Conservation (phyloP, 805 yeast species). For the Nakazawaea ernobii region DNA sequence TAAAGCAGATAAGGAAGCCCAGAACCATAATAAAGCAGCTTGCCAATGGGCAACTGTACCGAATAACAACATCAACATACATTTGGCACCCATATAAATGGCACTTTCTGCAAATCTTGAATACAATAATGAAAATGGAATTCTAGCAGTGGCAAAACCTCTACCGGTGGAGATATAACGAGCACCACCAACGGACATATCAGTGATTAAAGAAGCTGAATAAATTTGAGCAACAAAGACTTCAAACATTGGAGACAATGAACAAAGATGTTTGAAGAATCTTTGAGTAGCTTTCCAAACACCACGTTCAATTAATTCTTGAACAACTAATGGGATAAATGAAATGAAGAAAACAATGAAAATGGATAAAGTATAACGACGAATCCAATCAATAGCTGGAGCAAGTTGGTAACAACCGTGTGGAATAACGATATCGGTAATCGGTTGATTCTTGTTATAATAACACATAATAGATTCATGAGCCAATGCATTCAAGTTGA, state of each 20-base stretch:
- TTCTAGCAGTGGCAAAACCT: conserved; percentile 80
- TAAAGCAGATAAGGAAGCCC: conserved; percentile 87
- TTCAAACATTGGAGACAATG: conserved; percentile 77
- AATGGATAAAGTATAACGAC: conserved; percentile 75
- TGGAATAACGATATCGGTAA: conserved; percentile 62
- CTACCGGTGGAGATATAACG: conserved; percentile 83
- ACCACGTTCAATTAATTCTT: conserved; percentile 80
- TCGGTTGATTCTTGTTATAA: conserved; percentile 59
- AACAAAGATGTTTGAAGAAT: conserved; percentile 60
- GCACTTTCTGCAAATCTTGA: conserved; percentile 79
- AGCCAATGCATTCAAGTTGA: conserved; percentile 67
- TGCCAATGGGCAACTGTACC: conserved; percentile 84
- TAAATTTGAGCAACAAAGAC: conserved; percentile 79
- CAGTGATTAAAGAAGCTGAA: conserved; percentile 64
- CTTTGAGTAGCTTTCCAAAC: conserved; percentile 69
- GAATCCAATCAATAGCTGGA: conserved; percentile 76
- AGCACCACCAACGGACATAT: conserved; percentile 80
- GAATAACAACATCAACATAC: conserved; percentile 63
- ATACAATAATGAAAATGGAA: conserved; percentile 67
- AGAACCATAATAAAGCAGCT: conserved; percentile 92
- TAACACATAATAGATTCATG: conserved; percentile 66
- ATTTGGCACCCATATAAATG: conserved; percentile 79
- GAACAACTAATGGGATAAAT: conserved; percentile 71
- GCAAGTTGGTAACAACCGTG: conserved; percentile 67
- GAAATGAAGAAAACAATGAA: conserved; percentile 80